Percentiles rank a stretch among this genome's conserved stretches.
Evolutionary conservation across 2,329 filamentous ascomycete species (phyloP).

Genomic region (Arthroderma sp.): DNA sequence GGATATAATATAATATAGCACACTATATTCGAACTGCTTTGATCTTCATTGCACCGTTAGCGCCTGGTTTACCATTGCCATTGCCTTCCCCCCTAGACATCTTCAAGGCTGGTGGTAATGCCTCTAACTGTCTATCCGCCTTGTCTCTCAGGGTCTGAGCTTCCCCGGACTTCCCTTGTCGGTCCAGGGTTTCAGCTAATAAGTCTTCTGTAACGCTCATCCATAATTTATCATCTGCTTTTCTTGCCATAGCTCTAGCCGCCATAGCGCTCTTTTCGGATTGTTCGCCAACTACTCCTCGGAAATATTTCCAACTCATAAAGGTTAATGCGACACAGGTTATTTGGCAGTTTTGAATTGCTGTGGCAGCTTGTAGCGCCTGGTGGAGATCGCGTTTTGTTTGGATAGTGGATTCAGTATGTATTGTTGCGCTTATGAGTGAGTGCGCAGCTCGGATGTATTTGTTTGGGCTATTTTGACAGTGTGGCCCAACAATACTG

Average conservation of each 20-base stretch:
- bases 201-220: conserved; percentile 70
- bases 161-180: conserved; percentile 52
- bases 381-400: conserved; percentile 67
- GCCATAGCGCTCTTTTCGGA: conserved; percentile 64
- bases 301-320: conserved; percentile 74
- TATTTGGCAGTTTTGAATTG: conserved; percentile 62
- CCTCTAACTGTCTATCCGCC: conserved; percentile 31
- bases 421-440: conserved; percentile 57
- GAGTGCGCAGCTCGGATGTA: conserved; percentile 69
- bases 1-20: neutral
- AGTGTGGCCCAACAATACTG: conserved; percentile 54
- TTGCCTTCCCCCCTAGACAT: conserved; percentile 10
- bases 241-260: conserved; percentile 54
- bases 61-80: neutral
- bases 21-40: conserved; percentile 11
- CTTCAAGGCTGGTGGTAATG: conserved; percentile 29
- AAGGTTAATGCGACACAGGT: conserved; percentile 73
- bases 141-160: conserved; percentile 37
- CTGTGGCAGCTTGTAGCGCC: conserved; percentile 57
- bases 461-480: conserved; percentile 55
- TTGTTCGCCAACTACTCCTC: conserved; percentile 68
- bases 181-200: conserved; percentile 61
- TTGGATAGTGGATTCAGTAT: conserved; percentile 57
- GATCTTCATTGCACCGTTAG: conserved; percentile 10
- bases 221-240: conserved; percentile 62